A percentile compares a stretch with the other conserved stretches of the same genome.
Evolutionary conservation across 768 basidiomycete species (phyloP).

Genomic region (Psilocybe cubensis): DNA sequence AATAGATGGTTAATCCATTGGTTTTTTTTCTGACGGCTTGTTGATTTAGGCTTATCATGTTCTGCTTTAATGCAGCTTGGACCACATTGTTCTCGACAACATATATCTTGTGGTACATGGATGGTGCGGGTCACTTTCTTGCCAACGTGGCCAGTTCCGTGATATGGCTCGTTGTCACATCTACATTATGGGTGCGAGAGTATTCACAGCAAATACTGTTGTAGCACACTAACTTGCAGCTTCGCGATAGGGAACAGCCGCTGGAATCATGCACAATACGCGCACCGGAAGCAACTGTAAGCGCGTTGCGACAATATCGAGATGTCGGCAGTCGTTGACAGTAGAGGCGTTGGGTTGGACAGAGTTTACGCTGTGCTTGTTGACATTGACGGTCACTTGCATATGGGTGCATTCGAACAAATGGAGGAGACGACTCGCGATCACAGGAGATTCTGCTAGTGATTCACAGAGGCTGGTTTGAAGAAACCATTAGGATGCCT

Average conservation of each 20-base stretch:
- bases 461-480: constrained; percentile 26
- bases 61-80: constrained; percentile 72
- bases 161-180: constrained; percentile 69
- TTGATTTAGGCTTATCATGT: constrained; percentile 47
- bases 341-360: constrained; percentile 80
- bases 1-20: constrained; percentile 11
- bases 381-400: constrained; percentile 60
- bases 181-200: constrained; percentile 64
- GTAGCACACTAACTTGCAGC: not conserved
- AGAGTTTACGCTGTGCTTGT: constrained; percentile 63
- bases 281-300: constrained; percentile 63
- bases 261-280: constrained; percentile 70
- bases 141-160: constrained; percentile 82
- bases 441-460: constrained; percentile 26
- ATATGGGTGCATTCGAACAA: constrained; percentile 36
- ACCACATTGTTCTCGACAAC: constrained; percentile 71
- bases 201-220: not conserved
- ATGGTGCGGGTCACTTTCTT: constrained; percentile 65
- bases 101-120: constrained; percentile 74
- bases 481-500: not conserved
- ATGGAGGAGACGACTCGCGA: constrained; percentile 22
- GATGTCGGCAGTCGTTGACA: constrained; percentile 75
- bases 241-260: constrained; percentile 57
- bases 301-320: constrained; percentile 52
- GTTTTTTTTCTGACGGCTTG: not conserved